Conservation (phyloP, 1,284 basidiomycete species). For the Earliella scabrosa region DNA sequence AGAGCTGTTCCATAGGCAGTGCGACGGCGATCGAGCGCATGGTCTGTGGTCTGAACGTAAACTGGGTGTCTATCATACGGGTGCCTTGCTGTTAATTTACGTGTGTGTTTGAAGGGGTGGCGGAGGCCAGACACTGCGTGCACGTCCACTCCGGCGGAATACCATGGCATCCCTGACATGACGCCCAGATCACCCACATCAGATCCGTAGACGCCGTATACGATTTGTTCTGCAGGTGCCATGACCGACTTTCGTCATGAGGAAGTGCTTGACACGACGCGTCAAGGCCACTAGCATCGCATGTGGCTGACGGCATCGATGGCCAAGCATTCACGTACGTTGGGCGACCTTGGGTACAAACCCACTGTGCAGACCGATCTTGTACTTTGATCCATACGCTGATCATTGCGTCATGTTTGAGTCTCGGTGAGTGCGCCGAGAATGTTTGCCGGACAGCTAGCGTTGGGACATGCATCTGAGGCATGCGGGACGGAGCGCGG, state of each 20-base stretch:
- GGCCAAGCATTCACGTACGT: too few species aligned
- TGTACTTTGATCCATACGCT: conserved; percentile 12
- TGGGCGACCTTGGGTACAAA: too few species aligned
- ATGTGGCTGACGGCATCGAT: too few species aligned
- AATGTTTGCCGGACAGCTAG: too few species aligned
- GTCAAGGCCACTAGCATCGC: too few species aligned
- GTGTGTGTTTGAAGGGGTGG: neutral
- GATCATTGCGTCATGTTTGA: conserved; percentile 23
- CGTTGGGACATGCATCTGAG: neutral
- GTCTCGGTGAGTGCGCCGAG: neutral
- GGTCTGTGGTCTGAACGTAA: neutral
- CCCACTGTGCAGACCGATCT: neutral
- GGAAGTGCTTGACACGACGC: neutral
- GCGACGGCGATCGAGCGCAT: neutral
- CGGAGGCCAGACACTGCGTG: neutral
- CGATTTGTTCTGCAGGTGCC: neutral
- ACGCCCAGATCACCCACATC: neutral
- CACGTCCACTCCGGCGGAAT: neutral
- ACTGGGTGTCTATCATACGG: neutral
- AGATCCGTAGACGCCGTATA: neutral
- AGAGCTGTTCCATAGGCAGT: conserved; percentile 20
- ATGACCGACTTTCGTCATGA: neutral
- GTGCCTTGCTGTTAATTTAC: conserved; percentile 13
- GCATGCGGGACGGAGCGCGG: neutral
- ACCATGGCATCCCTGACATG: neutral